Percentiles rank a stretch among this genome's conserved stretches.
These are phyloP conservation scores for Hevea brasiliensis DNA, from an alignment of 345 rosid species.

Conservation along the genomic window DNA sequence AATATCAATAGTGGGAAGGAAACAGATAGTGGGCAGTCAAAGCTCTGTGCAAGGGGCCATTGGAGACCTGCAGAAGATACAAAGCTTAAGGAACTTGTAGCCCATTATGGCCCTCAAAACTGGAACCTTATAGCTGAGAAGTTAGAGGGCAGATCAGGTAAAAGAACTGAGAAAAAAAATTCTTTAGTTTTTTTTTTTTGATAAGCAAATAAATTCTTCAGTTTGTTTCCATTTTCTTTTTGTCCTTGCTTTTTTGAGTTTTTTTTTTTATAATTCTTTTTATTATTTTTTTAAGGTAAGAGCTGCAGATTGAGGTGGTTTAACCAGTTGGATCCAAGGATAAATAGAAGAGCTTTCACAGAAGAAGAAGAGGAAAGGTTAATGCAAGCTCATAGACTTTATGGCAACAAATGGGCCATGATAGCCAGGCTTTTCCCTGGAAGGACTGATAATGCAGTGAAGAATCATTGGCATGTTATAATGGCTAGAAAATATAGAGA, in stretches of 20 bases:
- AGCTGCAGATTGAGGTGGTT: slow-evolving; percentile 98
- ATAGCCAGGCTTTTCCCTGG: slow-evolving; percentile 96
- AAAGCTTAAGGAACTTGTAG: slow-evolving; percentile 89
- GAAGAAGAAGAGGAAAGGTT: slow-evolving; percentile 97
- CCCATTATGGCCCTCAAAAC: slow-evolving; percentile 92
- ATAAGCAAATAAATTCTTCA: no score
- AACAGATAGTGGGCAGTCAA: slow-evolving; percentile 58
- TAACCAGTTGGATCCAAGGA: slow-evolving; percentile 94
- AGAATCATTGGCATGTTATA: slow-evolving; percentile 98
- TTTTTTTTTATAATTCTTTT: neutral
- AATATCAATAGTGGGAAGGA: slow-evolving; percentile 37
- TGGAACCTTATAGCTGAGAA: slow-evolving; percentile 98
- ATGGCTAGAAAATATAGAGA: slow-evolving; percentile 97
- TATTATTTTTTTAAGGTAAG: slow-evolving; percentile 49
- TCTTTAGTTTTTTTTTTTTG: neutral
- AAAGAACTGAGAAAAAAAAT: neutral
- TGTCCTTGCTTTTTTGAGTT: neutral
- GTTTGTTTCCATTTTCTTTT: neutral
- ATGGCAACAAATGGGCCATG: slow-evolving; percentile 99
- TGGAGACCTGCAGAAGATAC: slow-evolving; percentile 96
- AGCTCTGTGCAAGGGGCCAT: slow-evolving; percentile 90
- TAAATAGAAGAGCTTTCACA: slow-evolving; percentile 79
- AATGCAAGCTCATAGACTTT: slow-evolving; percentile 87
- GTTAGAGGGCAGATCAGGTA: slow-evolving; percentile 95
- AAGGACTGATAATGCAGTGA: slow-evolving; percentile 96